Percentiles rank a stretch among this genome's conserved stretches.
Evolutionary conservation across 1,284 basidiomycete species (phyloP).

Genomic region (Cystobasidiaceae sp.): DNA sequence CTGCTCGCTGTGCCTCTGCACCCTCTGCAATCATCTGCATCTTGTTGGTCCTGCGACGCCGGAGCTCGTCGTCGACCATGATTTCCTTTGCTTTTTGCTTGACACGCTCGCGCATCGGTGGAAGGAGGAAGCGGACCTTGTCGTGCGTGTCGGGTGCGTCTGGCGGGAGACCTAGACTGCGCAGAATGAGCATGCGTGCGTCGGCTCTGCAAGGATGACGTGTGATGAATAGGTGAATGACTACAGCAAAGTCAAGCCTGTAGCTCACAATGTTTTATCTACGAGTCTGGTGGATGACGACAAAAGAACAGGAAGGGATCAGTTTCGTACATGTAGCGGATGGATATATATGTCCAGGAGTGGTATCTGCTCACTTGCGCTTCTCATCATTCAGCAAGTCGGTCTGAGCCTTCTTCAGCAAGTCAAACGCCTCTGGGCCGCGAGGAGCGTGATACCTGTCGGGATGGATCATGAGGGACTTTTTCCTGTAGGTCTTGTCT

Average conservation of each 20-base stretch:
- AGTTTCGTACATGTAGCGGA: neutral
- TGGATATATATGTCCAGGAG: neutral
- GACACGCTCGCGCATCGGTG: constrained; percentile 50
- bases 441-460: constrained; percentile 56
- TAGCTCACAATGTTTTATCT: constrained; percentile 47
- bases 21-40: constrained; percentile 55
- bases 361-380: constrained; percentile 36
- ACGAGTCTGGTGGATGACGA: constrained; percentile 31
- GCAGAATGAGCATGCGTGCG: constrained; percentile 47
- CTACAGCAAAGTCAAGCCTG: neutral
- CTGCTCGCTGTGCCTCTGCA: constrained; percentile 52
- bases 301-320: neutral
- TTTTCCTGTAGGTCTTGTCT: constrained; percentile 54
- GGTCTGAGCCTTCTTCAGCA: constrained; percentile 52
- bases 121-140: constrained; percentile 46
- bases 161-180: constrained; percentile 44
- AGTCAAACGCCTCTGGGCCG: constrained; percentile 55
- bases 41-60: constrained; percentile 48
- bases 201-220: constrained; percentile 33
- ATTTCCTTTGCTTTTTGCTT: constrained; percentile 52
- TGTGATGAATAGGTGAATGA: neutral
- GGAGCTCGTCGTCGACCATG: constrained; percentile 55
- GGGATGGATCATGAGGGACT: constrained; percentile 56
- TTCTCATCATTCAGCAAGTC: constrained; percentile 45
- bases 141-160: constrained; percentile 49